phyloP scores from a whole-genome alignment of 805 yeast species.

The Wickerhamiella shivajii region DNA sequence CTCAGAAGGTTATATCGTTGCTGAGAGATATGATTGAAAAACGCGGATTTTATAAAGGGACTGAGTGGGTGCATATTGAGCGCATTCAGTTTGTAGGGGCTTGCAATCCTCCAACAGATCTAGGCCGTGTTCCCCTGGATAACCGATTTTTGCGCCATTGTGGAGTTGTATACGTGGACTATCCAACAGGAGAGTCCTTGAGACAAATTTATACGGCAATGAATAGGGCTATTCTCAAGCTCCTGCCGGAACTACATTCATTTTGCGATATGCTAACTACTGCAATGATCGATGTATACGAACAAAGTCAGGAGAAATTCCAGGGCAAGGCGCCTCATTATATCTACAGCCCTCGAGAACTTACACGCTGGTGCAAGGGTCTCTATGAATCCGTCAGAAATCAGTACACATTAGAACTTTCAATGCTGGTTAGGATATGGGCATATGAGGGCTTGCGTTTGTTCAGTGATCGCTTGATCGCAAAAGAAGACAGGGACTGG shows the following conservation, averaged over 20 bases:
- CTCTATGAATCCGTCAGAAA: constrained; percentile 36
- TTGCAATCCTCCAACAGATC: constrained; percentile 77
- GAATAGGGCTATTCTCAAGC: constrained; percentile 39
- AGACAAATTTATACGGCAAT: constrained; percentile 52
- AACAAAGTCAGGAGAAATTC: constrained; percentile 30
- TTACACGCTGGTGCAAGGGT: constrained; percentile 81
- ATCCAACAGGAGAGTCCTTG: constrained; percentile 55
- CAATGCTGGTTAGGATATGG: constrained; percentile 48
- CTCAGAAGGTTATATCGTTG: constrained; percentile 57
- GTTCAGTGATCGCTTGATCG: constrained; percentile 57
- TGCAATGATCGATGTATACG: constrained; percentile 56
- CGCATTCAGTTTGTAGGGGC: constrained; percentile 85
- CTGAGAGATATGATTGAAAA: constrained; percentile 61
- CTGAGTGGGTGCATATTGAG: constrained; percentile 50
- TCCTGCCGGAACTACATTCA: constrained; percentile 46
- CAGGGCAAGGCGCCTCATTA: constrained; percentile 39
- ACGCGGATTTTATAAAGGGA: constrained; percentile 62
- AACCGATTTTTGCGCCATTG: constrained; percentile 53
- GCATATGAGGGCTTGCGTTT: constrained; percentile 68
- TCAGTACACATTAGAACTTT: constrained; percentile 26
- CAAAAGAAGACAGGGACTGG: constrained; percentile 33
- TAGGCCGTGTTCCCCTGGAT: constrained; percentile 49
- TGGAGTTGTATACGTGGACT: constrained; percentile 56
- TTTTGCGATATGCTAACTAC: constrained; percentile 37
- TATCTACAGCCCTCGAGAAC: constrained; percentile 75